Evolutionary conservation across 495 filamentous ascomycete species (phyloP), one percentile per base, ranked within the genome.

Genomic region (Venustampulla echinocandica): DNA sequence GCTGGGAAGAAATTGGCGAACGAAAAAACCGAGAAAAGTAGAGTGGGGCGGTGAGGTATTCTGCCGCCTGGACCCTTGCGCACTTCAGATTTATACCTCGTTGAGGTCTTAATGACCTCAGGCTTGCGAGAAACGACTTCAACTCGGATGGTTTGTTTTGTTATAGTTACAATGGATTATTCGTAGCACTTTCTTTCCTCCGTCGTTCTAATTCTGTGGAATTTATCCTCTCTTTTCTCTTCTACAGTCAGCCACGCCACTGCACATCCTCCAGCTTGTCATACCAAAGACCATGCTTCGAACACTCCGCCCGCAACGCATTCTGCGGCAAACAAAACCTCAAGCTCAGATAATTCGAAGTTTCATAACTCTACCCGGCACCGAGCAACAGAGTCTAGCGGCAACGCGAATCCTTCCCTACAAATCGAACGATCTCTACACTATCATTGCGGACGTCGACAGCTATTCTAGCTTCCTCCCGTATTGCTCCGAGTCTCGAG

Each of bases 391-490:
- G 53, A 77, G 69, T 54, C 76, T 96, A 52, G 74, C 72, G 49
- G 87, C 85, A 15, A 70, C 75, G 34, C 84, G 85, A 50, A 82
- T 73, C n/a, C 82, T 98, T 49, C 85, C 85, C 21, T 93, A 93
- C 74, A 65, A 78, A 1, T 71, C 80, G 37, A 46, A 57, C 3
- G 65, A 75, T 0, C 76, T 98, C 54, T 96, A 87, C 81, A 67
- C 68, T 46, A 69, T 95, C 24, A 85, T 96, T 63, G 75, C 87
- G 60, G 85, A 94, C 61, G 80, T 95, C 51, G 71, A 82, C 62
- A 76, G 74, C 54, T 98, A 96, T 79, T 64, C 66, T 33, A 56
- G 66, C 52, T 97, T 93, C 77, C 77, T 95, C 23, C 90, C 90
- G 7, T 93, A 92, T 77, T 88, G 88, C 64, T 69, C 71, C 10